phyloP scores from a whole-genome alignment of 2,329 filamentous ascomycete genomes.

The Didymella pinodella region DNA sequence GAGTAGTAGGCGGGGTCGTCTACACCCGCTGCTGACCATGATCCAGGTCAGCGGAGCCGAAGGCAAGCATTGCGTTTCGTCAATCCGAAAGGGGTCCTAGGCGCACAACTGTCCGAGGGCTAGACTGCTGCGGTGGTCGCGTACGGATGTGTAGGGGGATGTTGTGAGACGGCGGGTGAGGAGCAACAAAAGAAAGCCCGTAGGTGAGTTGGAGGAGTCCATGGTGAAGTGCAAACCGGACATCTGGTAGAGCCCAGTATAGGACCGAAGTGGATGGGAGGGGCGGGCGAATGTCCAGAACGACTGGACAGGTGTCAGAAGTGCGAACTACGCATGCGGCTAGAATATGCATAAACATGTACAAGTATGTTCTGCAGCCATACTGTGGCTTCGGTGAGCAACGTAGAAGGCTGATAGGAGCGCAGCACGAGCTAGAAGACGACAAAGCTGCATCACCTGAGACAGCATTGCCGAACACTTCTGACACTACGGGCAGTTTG shows the following conservation, averaged over 20 bases:
- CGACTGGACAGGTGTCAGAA: conserved; percentile 23
- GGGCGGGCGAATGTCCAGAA: conserved; percentile 5
- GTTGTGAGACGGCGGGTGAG: conserved; percentile 13
- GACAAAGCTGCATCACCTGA: conserved; percentile 15
- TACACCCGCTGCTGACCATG: conserved; percentile 23
- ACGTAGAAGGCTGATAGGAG: conserved; percentile 21
- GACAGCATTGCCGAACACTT: conserved; percentile 11
- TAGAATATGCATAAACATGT: conserved; percentile 17
- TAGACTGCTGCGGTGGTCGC: conserved; percentile 13
- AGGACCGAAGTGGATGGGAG: conserved; percentile 12
- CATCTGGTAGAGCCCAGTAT: conserved; percentile 4
- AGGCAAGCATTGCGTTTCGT: conserved; percentile 10
- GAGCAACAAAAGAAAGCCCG: not conserved
- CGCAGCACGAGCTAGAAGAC: conserved; percentile 22
- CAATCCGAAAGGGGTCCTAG: conserved; percentile 12
- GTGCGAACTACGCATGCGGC: conserved; percentile 14
- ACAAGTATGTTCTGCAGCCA: conserved; percentile 6
- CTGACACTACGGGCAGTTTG: conserved; percentile 10
- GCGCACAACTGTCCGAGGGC: not conserved
- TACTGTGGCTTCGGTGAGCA: conserved; percentile 14
- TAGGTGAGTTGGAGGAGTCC: not conserved
- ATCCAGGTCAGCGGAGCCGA: conserved; percentile 28
- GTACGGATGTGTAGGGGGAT: conserved; percentile 6
- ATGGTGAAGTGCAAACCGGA: not conserved
- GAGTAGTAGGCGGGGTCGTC: conserved; percentile 7